These are phyloP conservation scores for Lasiodiplodia sp. DNA, from an alignment of 2,329 filamentous ascomycete species.

Conservation along the genomic window DNA sequence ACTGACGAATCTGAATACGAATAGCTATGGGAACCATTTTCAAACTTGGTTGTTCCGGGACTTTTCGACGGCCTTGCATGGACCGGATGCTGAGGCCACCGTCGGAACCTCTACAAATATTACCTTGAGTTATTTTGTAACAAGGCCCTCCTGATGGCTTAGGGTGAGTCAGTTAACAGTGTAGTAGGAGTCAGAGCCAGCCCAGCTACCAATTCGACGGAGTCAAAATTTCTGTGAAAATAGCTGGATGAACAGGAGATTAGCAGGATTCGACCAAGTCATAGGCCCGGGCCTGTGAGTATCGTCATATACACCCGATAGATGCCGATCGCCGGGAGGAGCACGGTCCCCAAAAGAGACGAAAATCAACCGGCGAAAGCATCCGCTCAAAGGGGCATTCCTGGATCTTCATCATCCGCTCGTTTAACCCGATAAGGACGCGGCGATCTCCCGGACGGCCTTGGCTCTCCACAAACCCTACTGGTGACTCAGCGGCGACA, in stretches of 20 bases:
- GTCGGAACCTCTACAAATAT: not conserved
- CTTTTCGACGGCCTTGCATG: not conserved
- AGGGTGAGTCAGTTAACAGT: not conserved
- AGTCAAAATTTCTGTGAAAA: not conserved
- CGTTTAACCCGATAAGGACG: slow-evolving; percentile 8
- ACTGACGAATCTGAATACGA: not conserved
- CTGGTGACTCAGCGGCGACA: not conserved
- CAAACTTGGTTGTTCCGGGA: not conserved
- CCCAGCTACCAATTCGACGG: not conserved
- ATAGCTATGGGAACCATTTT: not conserved
- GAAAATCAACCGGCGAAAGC: not conserved
- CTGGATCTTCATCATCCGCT: slow-evolving; percentile 7
- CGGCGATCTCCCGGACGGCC: slow-evolving; percentile 10
- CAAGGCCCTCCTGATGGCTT: not conserved
- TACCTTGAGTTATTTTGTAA: not conserved
- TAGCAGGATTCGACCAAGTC: not conserved
- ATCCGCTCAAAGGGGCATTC: not conserved
- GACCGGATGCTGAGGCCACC: not conserved
- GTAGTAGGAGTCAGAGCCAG: not conserved
- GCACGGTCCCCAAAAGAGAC: not conserved
- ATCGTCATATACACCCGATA: not conserved
- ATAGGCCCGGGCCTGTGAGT: not conserved
- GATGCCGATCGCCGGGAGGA: not conserved
- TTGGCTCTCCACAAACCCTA: slow-evolving; percentile 16
- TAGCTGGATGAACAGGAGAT: slow-evolving; percentile 5